Percentiles rank a stretch among this genome's conserved stretches.
phyloP scores from a whole-genome alignment of 2,329 filamentous ascomycete genomes.

The Trichoderma koningii region DNA sequence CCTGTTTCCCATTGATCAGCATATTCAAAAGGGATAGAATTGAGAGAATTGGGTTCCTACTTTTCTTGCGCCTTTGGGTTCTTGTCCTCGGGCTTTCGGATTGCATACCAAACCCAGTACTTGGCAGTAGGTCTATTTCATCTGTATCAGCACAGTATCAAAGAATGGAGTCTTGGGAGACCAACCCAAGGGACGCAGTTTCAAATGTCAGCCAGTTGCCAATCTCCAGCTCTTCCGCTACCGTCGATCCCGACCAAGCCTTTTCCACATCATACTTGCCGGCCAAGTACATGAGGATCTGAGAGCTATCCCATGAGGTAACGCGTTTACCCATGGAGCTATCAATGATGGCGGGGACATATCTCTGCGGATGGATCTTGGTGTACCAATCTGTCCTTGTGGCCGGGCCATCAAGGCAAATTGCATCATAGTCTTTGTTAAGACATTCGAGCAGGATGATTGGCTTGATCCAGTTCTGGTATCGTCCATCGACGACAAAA shows the following conservation, averaged over 20 bases:
- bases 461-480: constrained; percentile 27
- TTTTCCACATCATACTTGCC: constrained; percentile 20
- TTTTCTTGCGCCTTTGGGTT: constrained; percentile 19
- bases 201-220: constrained; percentile 27
- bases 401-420: constrained; percentile 17
- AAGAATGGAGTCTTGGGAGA: neutral
- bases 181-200: constrained; percentile 25
- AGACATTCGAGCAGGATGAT: constrained; percentile 23
- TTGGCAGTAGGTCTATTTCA: constrained; percentile 14
- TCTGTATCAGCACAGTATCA: too few species aligned
- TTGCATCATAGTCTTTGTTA: constrained; percentile 11
- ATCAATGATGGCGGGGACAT: constrained; percentile 25
- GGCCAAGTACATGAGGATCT: constrained; percentile 19
- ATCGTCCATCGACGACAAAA: constrained; percentile 23
- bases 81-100: constrained; percentile 22
- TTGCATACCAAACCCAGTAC: constrained; percentile 24
- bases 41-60: neutral
- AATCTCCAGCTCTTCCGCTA: constrained; percentile 13
- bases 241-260: constrained; percentile 2
- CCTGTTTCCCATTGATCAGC: neutral
- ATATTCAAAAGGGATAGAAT: neutral
- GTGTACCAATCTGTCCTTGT: constrained; percentile 23
- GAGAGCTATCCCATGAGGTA: constrained; percentile 25
- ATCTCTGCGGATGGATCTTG: constrained; percentile 25
- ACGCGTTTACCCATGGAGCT: constrained; percentile 17